These are phyloP conservation scores for Kazachstania africana DNA, from an alignment of 805 yeast species.

Conservation along the genomic window DNA sequence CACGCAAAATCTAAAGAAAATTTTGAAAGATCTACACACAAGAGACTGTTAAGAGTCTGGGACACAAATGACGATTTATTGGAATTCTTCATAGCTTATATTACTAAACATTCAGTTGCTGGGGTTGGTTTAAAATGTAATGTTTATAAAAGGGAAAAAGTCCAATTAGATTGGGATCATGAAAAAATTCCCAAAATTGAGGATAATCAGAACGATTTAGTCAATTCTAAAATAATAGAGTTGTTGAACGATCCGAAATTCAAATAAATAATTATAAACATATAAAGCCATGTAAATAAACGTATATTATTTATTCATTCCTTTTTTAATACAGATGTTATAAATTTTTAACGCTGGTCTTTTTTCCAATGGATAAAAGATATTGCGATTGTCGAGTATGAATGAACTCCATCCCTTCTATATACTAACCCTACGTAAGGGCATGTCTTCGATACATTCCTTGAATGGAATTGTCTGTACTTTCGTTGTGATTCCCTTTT, in stretches of 20 bases:
- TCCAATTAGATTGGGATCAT: conserved; percentile 3
- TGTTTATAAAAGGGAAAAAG: conserved; percentile 40
- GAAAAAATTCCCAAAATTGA: conserved; percentile 1
- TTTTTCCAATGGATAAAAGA: too few relatives aligned
- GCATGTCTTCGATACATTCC: too few relatives aligned
- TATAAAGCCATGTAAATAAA: too few relatives aligned
- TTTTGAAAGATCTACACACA: conserved; percentile 78
- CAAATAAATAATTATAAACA: conserved; percentile 35
- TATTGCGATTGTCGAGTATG: too few relatives aligned
- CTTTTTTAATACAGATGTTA: too few relatives aligned
- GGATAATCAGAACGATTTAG: conserved; percentile 12
- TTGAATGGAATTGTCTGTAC: too few relatives aligned
- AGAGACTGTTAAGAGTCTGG: conserved; percentile 60
- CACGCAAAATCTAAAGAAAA: conserved; percentile 92
- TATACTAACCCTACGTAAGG: too few relatives aligned
- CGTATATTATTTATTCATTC: too few relatives aligned
- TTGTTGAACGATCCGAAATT: conserved; percentile 62
- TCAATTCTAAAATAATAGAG: conserved; percentile 49
- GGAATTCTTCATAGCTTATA: conserved; percentile 68
- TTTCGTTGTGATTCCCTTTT: too few relatives aligned
- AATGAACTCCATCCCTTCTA: too few relatives aligned
- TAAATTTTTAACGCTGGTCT: too few relatives aligned
- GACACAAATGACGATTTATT: conserved; percentile 80
- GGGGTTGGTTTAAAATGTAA: conserved; percentile 79
- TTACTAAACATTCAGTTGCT: conserved; percentile 62